Conservation (phyloP, 495 filamentous ascomycete genomes). For the Annulohypoxylon maeteangense region DNA sequence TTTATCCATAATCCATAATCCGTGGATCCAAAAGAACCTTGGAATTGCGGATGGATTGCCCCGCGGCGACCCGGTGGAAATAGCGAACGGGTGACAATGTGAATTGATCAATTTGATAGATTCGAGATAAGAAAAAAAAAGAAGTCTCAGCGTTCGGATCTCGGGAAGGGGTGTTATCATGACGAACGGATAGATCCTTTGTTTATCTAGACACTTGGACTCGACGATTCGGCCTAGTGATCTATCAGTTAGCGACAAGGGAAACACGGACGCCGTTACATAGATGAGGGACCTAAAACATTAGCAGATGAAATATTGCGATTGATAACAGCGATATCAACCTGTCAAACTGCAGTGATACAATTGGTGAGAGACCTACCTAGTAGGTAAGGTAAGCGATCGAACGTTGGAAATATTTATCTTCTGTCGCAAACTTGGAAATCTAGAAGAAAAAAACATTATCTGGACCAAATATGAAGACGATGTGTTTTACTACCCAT, state of each 20-base stretch:
- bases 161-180: conserved; percentile 36
- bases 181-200: conserved; percentile 40
- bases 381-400: background rate
- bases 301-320: conserved; percentile 32
- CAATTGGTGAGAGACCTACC: conserved; percentile 11
- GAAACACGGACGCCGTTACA: conserved; percentile 16
- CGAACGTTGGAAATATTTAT: background rate
- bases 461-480: conserved; percentile 2
- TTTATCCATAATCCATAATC: background rate
- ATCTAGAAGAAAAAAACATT: conserved; percentile 1
- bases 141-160: conserved; percentile 33
- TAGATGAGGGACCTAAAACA: conserved; percentile 35
- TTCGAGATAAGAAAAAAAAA: conserved; percentile 8
- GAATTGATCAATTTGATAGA: conserved; percentile 1
- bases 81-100: background rate
- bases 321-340: conserved; percentile 22
- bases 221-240: conserved; percentile 4
- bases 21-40: background rate
- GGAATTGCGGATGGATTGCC: conserved; percentile 11
- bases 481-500: background rate
- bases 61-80: conserved; percentile 14
- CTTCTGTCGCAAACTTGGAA: conserved; percentile 1
- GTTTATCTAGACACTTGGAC: conserved; percentile 37
- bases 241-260: background rate
- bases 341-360: conserved; percentile 28